Percentiles rank a stretch among this genome's conserved stretches.
These are phyloP conservation scores for Cutaneotrichosporon dermatis DNA, from an alignment of 1,284 basidiomycete species.

Conservation along the genomic window DNA sequence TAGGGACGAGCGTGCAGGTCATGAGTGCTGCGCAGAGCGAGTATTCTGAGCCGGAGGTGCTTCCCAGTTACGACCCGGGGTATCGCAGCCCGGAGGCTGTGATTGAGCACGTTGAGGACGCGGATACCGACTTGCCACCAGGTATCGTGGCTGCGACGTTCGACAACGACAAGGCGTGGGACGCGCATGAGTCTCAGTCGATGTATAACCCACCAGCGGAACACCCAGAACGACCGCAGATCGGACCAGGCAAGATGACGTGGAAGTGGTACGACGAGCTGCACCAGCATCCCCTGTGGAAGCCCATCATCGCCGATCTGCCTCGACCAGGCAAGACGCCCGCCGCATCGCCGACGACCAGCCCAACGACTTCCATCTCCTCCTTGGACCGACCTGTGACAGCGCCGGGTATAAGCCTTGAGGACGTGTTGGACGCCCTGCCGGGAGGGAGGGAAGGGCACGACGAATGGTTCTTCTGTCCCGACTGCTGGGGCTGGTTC, in stretches of 20 bases:
- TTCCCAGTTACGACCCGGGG: slow-evolving; percentile 1
- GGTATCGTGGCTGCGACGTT: slow-evolving; percentile 29
- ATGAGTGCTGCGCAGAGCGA: not conserved
- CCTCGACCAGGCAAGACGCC: slow-evolving; percentile 15
- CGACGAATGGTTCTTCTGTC: slow-evolving; percentile 42
- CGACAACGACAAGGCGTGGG: slow-evolving; percentile 2
- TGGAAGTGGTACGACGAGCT: slow-evolving; percentile 25
- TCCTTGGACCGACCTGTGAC: not conserved
- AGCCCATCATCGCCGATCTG: slow-evolving; percentile 28
- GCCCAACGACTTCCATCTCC: not conserved
- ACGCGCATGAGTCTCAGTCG: not conserved
- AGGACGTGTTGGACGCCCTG: slow-evolving; percentile 33
- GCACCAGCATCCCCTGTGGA: slow-evolving; percentile 35
- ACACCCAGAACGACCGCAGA: slow-evolving; percentile 27
- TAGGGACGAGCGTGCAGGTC: not conserved
- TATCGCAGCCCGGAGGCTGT: slow-evolving; percentile 44
- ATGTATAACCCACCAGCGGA: not conserved
- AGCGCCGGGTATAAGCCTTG: slow-evolving; percentile 7
- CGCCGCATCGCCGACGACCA: not conserved
- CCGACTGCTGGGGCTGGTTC: slow-evolving; percentile 39
- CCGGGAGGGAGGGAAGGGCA: slow-evolving; percentile 29
- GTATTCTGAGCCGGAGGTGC: not conserved
- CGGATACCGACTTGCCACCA: slow-evolving; percentile 28
- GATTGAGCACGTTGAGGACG: slow-evolving; percentile 35
- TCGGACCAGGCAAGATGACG: slow-evolving; percentile 35